Conservation (phyloP, 108 stramenopile genomes). For the Skeletonema costatum region DNA sequence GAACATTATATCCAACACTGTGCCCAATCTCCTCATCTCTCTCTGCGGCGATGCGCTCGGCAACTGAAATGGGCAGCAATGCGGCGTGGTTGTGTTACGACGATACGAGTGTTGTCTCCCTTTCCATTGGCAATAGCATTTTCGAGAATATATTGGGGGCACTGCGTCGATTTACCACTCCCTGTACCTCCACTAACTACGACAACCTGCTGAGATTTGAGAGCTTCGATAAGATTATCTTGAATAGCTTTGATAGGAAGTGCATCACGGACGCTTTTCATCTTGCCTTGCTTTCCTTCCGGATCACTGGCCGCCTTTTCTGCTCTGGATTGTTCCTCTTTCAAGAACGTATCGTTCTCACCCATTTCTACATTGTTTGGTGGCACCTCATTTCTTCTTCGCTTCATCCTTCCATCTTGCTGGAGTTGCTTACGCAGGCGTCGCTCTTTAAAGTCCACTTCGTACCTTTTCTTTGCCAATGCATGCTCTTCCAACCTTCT, state of each 20-base stretch:
- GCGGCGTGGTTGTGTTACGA: constrained; percentile 95
- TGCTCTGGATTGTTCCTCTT: constrained; percentile 2
- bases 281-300: constrained; percentile 2
- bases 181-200: constrained; percentile 98
- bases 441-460: neutral
- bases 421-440: neutral
- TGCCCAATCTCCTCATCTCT: constrained; percentile 87
- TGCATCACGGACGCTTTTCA: constrained; percentile 55
- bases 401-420: neutral
- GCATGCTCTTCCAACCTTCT: neutral
- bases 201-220: constrained; percentile 80
- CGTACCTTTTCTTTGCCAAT: neutral
- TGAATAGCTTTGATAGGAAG: constrained; percentile 90
- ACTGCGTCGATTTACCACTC: constrained; percentile 94
- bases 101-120: constrained; percentile 87
- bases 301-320: constrained; percentile 6
- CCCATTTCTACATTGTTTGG: neutral
- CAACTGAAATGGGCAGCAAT: constrained; percentile 95
- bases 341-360: constrained; percentile 1
- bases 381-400: neutral
- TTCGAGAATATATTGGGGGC: constrained; percentile 97
- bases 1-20: constrained; percentile 96
- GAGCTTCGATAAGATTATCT: constrained; percentile 71
- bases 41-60: constrained; percentile 97
- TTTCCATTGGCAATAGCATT: constrained; percentile 77